phyloP scores from a whole-genome alignment of 768 basidiomycete genomes.

The Pisolithus albus region DNA sequence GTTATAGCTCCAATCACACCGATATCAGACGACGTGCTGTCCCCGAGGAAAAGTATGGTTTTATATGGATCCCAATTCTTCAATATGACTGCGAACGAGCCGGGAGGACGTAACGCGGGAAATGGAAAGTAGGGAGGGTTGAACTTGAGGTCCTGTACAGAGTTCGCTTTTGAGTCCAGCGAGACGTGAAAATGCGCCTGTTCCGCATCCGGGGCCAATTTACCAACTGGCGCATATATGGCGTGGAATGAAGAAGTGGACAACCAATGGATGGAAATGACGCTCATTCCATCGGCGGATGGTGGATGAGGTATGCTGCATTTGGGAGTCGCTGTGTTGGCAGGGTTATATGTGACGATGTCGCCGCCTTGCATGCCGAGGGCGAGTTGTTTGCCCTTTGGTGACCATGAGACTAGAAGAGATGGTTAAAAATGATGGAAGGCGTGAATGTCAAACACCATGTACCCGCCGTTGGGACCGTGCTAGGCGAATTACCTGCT shows the following conservation, averaged over 20 bases:
- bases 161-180: constrained; percentile 37
- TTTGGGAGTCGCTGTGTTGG: constrained; percentile 47
- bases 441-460: constrained; percentile 4
- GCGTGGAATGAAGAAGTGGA: constrained; percentile 62
- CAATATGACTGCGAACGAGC: constrained; percentile 34
- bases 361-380: constrained; percentile 67
- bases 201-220: constrained; percentile 31
- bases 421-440: constrained; percentile 6
- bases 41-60: constrained; percentile 39
- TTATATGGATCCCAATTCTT: constrained; percentile 41
- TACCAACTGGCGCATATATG: constrained; percentile 47
- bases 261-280: constrained; percentile 59
- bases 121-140: constrained; percentile 37
- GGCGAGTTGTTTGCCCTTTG: constrained; percentile 79
- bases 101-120: constrained; percentile 40
- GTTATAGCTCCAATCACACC: constrained; percentile 35
- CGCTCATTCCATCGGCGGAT: constrained; percentile 38
- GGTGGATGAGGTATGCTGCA: constrained; percentile 53
- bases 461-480: constrained; percentile 55
- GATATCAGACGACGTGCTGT: constrained; percentile 45
- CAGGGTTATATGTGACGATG: constrained; percentile 59
- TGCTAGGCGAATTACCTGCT: constrained; percentile 40
- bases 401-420: constrained; percentile 72
- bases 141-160: constrained; percentile 33
- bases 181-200: constrained; percentile 37